Evolutionary conservation across 1,284 basidiomycete genomes (phyloP).

Genomic region (Melampsora larici-populina): DNA sequence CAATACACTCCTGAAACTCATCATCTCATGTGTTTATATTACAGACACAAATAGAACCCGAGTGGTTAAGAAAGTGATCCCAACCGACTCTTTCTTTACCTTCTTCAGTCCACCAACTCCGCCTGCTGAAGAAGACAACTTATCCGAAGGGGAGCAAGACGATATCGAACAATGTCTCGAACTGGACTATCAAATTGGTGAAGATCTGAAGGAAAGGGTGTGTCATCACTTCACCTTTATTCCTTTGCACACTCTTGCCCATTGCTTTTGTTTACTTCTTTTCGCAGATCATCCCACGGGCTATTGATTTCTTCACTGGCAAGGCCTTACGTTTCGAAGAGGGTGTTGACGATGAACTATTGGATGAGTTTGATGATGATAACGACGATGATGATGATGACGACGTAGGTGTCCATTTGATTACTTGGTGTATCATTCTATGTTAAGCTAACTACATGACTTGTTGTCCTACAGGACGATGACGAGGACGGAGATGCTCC

Average conservation of each 20-base stretch:
- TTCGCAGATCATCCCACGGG: constrained; percentile 39
- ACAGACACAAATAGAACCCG: constrained; percentile 42
- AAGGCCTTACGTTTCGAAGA: constrained; percentile 41
- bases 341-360: constrained; percentile 35
- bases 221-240: not conserved
- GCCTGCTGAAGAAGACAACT: constrained; percentile 35
- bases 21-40: not conserved
- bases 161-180: constrained; percentile 42
- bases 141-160: constrained; percentile 42
- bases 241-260: not conserved
- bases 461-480: constrained; percentile 8
- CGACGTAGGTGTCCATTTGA: not conserved
- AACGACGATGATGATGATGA: constrained; percentile 39
- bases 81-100: constrained; percentile 43
- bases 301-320: constrained; percentile 43
- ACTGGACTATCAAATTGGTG: constrained; percentile 41
- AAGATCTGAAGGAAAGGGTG: constrained; percentile 42
- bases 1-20: not conserved
- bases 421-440: not conserved
- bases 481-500: constrained; percentile 35
- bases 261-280: constrained; percentile 3
- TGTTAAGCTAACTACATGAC: not conserved
- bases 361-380: constrained; percentile 36
- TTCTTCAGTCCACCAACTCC: constrained; percentile 40
- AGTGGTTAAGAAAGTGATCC: constrained; percentile 41